Evolutionary conservation across 352 stramenopile species (phyloP).

Genomic region (Phytophthora citricola): DNA sequence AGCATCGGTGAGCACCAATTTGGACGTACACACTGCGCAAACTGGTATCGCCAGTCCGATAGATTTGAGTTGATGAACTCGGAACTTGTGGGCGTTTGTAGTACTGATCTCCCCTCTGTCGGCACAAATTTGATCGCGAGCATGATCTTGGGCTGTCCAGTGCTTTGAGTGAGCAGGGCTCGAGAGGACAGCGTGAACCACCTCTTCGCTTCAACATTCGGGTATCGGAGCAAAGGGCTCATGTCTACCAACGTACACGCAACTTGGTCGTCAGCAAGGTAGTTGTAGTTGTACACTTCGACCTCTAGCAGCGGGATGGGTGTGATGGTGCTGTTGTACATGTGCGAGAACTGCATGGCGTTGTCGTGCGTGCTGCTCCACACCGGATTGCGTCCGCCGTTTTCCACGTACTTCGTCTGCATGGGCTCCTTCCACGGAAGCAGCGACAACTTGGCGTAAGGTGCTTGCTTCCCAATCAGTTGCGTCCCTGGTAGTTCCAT

Average conservation of each 20-base stretch:
- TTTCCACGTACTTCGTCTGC: slow-evolving; percentile 81
- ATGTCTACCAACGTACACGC: slow-evolving; percentile 84
- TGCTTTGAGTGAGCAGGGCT: slow-evolving; percentile 54
- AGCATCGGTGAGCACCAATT: neutral
- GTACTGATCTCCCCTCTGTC: slow-evolving; percentile 59
- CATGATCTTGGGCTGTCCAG: slow-evolving; percentile 66
- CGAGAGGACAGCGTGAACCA: slow-evolving; percentile 86
- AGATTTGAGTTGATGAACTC: slow-evolving; percentile 87
- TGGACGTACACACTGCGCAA: slow-evolving; percentile 74
- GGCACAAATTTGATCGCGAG: slow-evolving; percentile 84
- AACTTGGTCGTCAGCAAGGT: slow-evolving; percentile 81
- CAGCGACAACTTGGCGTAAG: slow-evolving; percentile 79
- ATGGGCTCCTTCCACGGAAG: slow-evolving; percentile 87
- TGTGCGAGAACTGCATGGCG: slow-evolving; percentile 85
- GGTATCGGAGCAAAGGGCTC: slow-evolving; percentile 80
- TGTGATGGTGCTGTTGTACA: slow-evolving; percentile 91
- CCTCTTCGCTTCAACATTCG: slow-evolving; percentile 69
- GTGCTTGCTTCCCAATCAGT: slow-evolving; percentile 66
- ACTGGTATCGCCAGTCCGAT: slow-evolving; percentile 82
- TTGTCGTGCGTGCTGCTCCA: slow-evolving; percentile 83
- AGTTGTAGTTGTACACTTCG: slow-evolving; percentile 89
- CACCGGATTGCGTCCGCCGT: slow-evolving; percentile 73
- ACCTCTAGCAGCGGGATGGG: slow-evolving; percentile 85
- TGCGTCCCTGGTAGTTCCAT: slow-evolving; percentile 77
- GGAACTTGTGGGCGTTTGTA: slow-evolving; percentile 85